These are phyloP conservation scores for Agapanthus africanus DNA, from an alignment of 106 monocot species.

Conservation along the genomic window DNA sequence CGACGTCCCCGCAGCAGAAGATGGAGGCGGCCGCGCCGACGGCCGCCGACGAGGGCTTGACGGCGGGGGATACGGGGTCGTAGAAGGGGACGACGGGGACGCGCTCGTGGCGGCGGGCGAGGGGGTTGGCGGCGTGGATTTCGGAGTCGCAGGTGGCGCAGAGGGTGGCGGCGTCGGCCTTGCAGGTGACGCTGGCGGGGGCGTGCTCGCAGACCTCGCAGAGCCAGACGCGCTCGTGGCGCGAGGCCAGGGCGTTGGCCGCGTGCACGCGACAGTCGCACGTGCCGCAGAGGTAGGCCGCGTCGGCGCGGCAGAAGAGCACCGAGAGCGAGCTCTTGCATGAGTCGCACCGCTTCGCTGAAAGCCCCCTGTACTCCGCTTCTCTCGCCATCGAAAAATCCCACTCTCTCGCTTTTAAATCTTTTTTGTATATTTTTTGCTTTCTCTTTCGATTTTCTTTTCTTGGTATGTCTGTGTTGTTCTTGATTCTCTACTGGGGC, in stretches of 20 bases:
- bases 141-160: constrained; percentile 60
- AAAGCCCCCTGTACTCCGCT: constrained; percentile 14
- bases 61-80: constrained; percentile 4
- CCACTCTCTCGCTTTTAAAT: neutral
- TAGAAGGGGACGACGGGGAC: constrained; percentile 23
- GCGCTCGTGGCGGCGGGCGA: constrained; percentile 62
- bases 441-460: neutral
- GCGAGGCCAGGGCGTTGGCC: constrained; percentile 19
- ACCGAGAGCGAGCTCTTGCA: constrained; percentile 39
- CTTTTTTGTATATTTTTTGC: neutral
- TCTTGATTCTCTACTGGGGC: neutral
- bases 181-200: constrained; percentile 52
- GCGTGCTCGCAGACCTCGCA: constrained; percentile 63
- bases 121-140: constrained; percentile 60
- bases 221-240: constrained; percentile 55
- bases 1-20: too few species aligned
- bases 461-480: neutral
- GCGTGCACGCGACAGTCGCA: constrained; percentile 52
- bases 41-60: constrained; percentile 1
- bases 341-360: constrained; percentile 42
- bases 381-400: neutral
- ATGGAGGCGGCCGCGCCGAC: neutral
- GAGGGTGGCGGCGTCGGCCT: constrained; percentile 67
- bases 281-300: constrained; percentile 47
- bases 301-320: constrained; percentile 45